Evolutionary conservation across 2,329 filamentous ascomycete species (phyloP).

Genomic region (Xylaria hypoxylon): DNA sequence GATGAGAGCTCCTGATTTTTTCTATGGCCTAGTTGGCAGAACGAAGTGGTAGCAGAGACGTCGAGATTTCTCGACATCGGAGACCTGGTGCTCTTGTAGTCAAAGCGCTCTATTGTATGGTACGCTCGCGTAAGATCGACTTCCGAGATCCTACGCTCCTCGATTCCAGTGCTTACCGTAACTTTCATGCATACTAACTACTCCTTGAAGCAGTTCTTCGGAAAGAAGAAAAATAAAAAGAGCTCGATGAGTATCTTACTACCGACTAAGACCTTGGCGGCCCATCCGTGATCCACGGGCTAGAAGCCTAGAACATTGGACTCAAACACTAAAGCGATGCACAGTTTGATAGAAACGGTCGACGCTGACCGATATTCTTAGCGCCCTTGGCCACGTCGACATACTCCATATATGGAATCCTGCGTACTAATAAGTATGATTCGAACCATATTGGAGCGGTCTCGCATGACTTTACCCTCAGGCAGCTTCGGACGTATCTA

Average conservation of each 20-base stretch:
- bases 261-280: slow-evolving; percentile 17
- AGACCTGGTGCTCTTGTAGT: slow-evolving; percentile 7
- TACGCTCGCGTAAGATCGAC: slow-evolving; percentile 8
- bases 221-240: not conserved
- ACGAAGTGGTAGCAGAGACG: not conserved
- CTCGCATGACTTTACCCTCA: not conserved
- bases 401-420: not conserved
- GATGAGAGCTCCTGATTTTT: not conserved
- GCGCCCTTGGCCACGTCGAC: slow-evolving; percentile 21
- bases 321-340: slow-evolving; percentile 2
- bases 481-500: not conserved
- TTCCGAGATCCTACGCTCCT: slow-evolving; percentile 7
- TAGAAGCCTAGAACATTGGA: slow-evolving; percentile 1
- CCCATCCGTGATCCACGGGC: slow-evolving; percentile 11
- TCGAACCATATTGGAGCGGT: not conserved
- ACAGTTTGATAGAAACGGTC: slow-evolving; percentile 6
- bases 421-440: not conserved
- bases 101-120: not conserved
- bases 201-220: not conserved
- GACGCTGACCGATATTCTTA: slow-evolving; percentile 5
- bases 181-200: slow-evolving; percentile 1
- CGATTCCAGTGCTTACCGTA: slow-evolving; percentile 16
- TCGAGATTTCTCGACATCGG: not conserved
- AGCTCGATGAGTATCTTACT: slow-evolving; percentile 7
- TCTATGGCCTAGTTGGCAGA: not conserved